Conservation (phyloP, 331 rosid genomes). For the Spiraea crenata region DNA sequence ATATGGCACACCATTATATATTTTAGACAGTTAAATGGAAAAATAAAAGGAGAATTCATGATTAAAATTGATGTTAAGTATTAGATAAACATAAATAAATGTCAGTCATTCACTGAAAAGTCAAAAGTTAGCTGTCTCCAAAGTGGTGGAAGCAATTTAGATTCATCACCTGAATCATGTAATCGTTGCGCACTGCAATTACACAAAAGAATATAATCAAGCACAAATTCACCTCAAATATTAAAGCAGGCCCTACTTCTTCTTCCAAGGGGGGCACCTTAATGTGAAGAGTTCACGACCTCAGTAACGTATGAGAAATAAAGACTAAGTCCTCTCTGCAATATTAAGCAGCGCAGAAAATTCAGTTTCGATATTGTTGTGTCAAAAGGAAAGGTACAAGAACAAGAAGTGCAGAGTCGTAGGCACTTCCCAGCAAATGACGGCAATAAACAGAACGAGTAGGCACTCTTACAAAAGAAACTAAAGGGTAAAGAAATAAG, state of each 20-base stretch:
- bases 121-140: conserved; percentile 79
- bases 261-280: neutral
- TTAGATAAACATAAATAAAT: conserved; percentile 19
- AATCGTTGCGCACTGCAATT: conserved; percentile 66
- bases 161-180: conserved; percentile 75
- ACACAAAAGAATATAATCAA: conserved; percentile 8
- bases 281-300: conserved; percentile 51
- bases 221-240: conserved; percentile 4
- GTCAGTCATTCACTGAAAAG: neutral
- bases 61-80: too few relatives aligned
- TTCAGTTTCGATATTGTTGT: conserved; percentile 82
- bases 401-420: conserved; percentile 30
- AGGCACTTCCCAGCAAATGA: conserved; percentile 4
- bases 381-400: conserved; percentile 29
- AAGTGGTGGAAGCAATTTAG: conserved; percentile 87
- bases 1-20: too few relatives aligned
- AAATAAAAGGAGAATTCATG: too few relatives aligned
- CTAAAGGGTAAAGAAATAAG: conserved; percentile 2
- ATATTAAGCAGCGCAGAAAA: conserved; percentile 66
- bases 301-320: conserved; percentile 84
- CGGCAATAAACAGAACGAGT: neutral
- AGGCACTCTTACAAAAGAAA: neutral
- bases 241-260: neutral
- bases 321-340: conserved; percentile 87
- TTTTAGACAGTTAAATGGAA: too few relatives aligned